Percentiles rank a stretch among this genome's conserved stretches.
Conservation (phyloP, 2,329 filamentous ascomycete species). For the Paecilomyces formosus region DNA sequence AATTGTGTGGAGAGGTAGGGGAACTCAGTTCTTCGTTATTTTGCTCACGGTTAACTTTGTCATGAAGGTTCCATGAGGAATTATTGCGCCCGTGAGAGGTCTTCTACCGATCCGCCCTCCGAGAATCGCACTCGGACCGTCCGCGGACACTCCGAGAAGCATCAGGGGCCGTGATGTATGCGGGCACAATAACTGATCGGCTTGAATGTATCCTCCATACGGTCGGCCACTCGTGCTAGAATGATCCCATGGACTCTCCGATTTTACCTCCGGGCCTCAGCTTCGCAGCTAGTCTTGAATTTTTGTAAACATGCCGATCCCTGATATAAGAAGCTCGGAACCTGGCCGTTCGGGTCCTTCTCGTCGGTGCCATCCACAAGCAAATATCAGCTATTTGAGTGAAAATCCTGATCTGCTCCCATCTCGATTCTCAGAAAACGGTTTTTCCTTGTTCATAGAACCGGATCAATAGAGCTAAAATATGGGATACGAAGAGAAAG, state of each 20-base stretch:
- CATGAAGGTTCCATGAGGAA: conserved; percentile 1
- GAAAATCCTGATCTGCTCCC: background rate
- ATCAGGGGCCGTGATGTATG: background rate
- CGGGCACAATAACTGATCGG: background rate
- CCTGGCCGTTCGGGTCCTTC: background rate
- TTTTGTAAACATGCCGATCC: background rate
- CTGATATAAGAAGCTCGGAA: background rate
- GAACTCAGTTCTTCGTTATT: background rate
- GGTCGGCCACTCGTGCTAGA: background rate
- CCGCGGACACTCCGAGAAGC: conserved; percentile 16
- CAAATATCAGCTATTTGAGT: too few relatives aligned
- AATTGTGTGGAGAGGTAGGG: background rate
- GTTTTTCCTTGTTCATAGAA: background rate
- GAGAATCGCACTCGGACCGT: conserved; percentile 9
- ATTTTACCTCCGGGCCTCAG: background rate
- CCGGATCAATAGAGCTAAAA: background rate
- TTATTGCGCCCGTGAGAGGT: background rate
- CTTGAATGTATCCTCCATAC: background rate
- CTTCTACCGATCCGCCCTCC: background rate
- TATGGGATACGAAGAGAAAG: background rate
- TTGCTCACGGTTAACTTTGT: background rate
- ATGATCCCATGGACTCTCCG: background rate
- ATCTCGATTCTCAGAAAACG: background rate
- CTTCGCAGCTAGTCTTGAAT: background rate
- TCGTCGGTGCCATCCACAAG: background rate